phyloP scores from a whole-genome alignment of 1,139 yeast genomes.

The Saccharomyces hybrid region DNA sequence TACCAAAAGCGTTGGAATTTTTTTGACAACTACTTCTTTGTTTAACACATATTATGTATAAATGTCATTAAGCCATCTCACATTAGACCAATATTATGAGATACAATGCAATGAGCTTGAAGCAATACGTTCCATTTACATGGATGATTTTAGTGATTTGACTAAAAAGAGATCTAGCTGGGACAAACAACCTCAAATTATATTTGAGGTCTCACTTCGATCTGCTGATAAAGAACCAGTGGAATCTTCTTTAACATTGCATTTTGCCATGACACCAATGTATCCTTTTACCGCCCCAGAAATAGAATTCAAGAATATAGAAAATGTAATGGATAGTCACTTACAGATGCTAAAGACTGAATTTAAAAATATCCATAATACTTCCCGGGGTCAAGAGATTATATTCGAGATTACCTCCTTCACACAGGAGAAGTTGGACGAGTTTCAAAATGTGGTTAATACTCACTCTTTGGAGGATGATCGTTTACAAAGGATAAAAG shows the following conservation, averaged over 20 bases:
- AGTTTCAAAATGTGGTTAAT: slow-evolving; percentile 50
- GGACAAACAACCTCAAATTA: slow-evolving; percentile 76
- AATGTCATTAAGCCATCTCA: slow-evolving; percentile 27
- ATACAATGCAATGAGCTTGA: slow-evolving; percentile 45
- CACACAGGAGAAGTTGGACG: slow-evolving; percentile 65
- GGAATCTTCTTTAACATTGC: slow-evolving; percentile 46
- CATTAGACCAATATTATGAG: slow-evolving; percentile 36
- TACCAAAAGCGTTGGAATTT: background rate
- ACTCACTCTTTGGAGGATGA: slow-evolving; percentile 80
- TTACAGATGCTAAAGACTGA: slow-evolving; percentile 42
- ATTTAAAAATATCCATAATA: slow-evolving; percentile 45
- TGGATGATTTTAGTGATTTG: slow-evolving; percentile 65
- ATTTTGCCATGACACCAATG: slow-evolving; percentile 74
- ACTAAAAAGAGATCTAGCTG: slow-evolving; percentile 65
- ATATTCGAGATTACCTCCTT: slow-evolving; percentile 67
- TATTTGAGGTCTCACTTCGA: slow-evolving; percentile 58
- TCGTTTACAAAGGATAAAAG: slow-evolving; percentile 54
- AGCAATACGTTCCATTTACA: slow-evolving; percentile 79
- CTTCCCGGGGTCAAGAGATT: slow-evolving; percentile 70
- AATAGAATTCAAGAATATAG: slow-evolving; percentile 50
- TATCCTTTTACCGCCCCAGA: slow-evolving; percentile 78
- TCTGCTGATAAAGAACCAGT: slow-evolving; percentile 45
- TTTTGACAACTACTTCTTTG: background rate
- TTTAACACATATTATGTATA: slow-evolving; percentile 2
- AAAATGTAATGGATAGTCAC: slow-evolving; percentile 58